Conservation (phyloP, 129 eudicot genomes). For the Sambucus nigra region DNA sequence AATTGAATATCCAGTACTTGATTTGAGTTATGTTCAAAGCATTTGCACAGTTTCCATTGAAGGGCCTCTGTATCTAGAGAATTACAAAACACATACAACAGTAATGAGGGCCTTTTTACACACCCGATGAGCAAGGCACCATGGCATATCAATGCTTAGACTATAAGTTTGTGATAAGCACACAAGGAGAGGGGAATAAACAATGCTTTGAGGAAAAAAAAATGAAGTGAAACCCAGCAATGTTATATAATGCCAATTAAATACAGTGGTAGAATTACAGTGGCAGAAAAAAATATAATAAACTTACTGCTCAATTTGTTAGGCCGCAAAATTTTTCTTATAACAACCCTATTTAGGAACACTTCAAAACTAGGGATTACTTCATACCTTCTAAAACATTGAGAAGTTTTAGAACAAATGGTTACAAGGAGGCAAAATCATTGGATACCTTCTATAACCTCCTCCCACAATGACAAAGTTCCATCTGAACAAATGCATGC, state of each 20-base stretch:
- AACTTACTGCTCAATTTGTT: neutral
- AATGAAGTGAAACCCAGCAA: neutral
- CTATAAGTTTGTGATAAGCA: neutral
- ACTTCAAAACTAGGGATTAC: neutral
- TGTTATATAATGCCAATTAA: neutral
- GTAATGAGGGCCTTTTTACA: neutral
- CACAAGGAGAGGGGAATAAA: neutral
- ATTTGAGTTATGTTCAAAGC: slow-evolving; percentile 37
- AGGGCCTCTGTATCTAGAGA: slow-evolving; percentile 40
- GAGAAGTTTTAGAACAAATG: neutral
- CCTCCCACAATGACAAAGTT: slow-evolving; percentile 84
- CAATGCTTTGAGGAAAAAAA: neutral
- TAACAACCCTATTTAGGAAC: neutral
- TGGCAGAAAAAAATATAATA: neutral
- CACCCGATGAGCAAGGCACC: neutral
- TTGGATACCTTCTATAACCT: slow-evolving; percentile 54
- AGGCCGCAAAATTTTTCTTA: neutral
- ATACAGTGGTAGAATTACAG: too few species aligned
- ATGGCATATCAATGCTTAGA: neutral
- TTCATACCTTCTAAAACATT: too few species aligned
- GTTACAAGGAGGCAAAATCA: neutral
- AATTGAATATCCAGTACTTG: slow-evolving; percentile 64
- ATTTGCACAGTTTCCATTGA: slow-evolving; percentile 76
- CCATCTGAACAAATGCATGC: slow-evolving; percentile 75
- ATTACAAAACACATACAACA: slow-evolving; percentile 1